Evolutionary conservation across 164 flowering plant genomes (phyloP), one percentile per base, ranked within the genome.

Genomic region (Hamamelis virginiana): DNA sequence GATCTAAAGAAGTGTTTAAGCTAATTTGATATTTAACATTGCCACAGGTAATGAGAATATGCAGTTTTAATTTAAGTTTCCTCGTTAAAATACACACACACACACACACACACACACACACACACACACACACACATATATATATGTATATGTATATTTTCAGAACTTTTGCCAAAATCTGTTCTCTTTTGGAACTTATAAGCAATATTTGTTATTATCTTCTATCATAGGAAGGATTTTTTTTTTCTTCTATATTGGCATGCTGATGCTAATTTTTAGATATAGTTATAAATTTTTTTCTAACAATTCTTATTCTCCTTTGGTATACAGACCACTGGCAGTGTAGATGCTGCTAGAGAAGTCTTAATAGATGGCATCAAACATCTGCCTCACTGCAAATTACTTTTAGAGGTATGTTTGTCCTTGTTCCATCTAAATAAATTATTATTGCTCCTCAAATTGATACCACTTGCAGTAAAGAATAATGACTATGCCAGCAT

Each of bases 331-430:
- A 79, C 76, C 62, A 83, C 90, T 46, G 77, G 81, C 28, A 75
- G 78, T 66, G 70, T 74, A 25, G 87, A 80, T 73, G 85, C 84
- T 61, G 82, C 95, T 21, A 79, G 83, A 69, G 90, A 88, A 65
- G 67, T 86, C 64, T 68, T 94, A 52, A 71, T 86, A 26, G 79
- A 82, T 71, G 98, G 95, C 22, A 79, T 87, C 69, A 72, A 80
- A 60, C 76, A 69, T 64, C 70, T 85, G 62, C 92, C 96, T 66
- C 50, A 63, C 22, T 76, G 85, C 85, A 89, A 82, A 76, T 62
- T 83, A 65, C 97, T 94, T 62, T 72, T 89, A 19, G 87, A 91
- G 98, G 98, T 94, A 81, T n/a, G 52, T 22, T 60, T 70, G 1
- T 38, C 28, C 43, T 51, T 16, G 33, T 9, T 22, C 55, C 13